These are phyloP conservation scores for Elsinoe ampelina DNA, from an alignment of 2,329 filamentous ascomycete genomes.

Conservation along the genomic window DNA sequence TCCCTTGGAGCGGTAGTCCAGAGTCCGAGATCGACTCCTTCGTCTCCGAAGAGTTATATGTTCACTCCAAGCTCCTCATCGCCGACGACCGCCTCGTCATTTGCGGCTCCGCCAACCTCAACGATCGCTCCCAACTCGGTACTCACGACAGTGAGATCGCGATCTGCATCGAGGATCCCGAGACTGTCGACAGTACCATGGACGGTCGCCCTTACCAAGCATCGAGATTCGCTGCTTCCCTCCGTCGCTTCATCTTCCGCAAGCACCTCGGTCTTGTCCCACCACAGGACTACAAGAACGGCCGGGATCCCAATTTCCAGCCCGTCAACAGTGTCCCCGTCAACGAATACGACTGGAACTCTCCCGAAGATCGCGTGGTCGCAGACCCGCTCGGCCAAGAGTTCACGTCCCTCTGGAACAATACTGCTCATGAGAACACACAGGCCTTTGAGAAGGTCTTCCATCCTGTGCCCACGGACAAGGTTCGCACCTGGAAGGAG, in stretches of 20 bases:
- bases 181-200: slow-evolving; percentile 62
- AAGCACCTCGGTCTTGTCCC: slow-evolving; percentile 81
- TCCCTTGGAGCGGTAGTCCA: slow-evolving; percentile 50
- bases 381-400: slow-evolving; percentile 60
- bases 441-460: slow-evolving; percentile 73
- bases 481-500: slow-evolving; percentile 59
- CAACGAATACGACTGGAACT: slow-evolving; percentile 44
- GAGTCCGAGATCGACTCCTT: slow-evolving; percentile 52
- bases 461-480: slow-evolving; percentile 64
- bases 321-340: slow-evolving; percentile 45
- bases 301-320: slow-evolving; percentile 45
- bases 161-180: slow-evolving; percentile 74
- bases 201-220: slow-evolving; percentile 62
- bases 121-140: slow-evolving; percentile 68
- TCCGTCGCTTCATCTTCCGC: slow-evolving; percentile 78
- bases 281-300: slow-evolving; percentile 58
- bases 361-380: slow-evolving; percentile 47
- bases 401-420: slow-evolving; percentile 64
- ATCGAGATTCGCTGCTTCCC: slow-evolving; percentile 65
- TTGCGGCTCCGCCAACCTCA: slow-evolving; percentile 65
- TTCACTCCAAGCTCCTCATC: slow-evolving; percentile 64
- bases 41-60: slow-evolving; percentile 54
- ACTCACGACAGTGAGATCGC: slow-evolving; percentile 82
- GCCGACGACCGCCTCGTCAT: slow-evolving; percentile 76
- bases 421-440: slow-evolving; percentile 66